These are phyloP conservation scores for Lycium barbarum DNA, from an alignment of 257 asterid genomes.

Conservation along the genomic window DNA sequence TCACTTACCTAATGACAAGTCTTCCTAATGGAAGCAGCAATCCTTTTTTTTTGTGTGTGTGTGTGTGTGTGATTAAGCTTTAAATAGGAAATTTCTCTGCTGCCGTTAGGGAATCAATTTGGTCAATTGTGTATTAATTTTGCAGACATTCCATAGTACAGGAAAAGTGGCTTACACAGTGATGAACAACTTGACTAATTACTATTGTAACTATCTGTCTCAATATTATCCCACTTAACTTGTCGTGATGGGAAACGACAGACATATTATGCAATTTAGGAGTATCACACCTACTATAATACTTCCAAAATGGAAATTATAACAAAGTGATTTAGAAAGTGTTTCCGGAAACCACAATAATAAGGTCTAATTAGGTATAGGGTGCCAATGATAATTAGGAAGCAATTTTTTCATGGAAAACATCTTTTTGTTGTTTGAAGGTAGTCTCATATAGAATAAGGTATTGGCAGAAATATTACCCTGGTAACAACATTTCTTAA, in stretches of 20 bases:
- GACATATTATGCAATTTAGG: neutral
- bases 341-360: neutral
- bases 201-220: neutral
- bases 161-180: neutral
- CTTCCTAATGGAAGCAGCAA: neutral
- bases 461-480: slow-evolving; percentile 41
- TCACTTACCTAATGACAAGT: neutral
- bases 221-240: slow-evolving; percentile 11
- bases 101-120: neutral
- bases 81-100: neutral
- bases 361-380: neutral
- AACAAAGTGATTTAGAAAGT: neutral
- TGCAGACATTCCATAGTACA: neutral
- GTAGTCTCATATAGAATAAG: neutral
- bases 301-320: neutral
- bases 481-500: slow-evolving; percentile 62
- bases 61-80: neutral
- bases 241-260: neutral
- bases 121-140: neutral
- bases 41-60: neutral
- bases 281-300: neutral
- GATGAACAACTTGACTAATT: neutral
- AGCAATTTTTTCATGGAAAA: neutral
- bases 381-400: neutral
- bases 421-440: neutral